Evolutionary conservation across 2,329 filamentous ascomycete genomes (phyloP).

Genomic region (Paraconiothyrium brasiliense): DNA sequence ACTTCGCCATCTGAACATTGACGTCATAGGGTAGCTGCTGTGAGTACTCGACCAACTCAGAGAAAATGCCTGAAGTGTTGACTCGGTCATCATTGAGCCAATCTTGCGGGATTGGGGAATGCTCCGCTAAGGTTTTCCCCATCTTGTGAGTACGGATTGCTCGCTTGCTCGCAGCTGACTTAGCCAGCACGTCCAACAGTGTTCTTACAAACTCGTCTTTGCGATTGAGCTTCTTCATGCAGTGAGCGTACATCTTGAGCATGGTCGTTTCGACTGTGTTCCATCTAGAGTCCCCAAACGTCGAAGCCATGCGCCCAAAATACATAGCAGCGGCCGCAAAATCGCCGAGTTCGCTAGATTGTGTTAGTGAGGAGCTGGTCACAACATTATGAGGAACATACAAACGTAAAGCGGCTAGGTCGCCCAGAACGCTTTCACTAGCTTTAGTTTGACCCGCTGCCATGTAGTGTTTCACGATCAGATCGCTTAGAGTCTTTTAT

Average conservation of each 20-base stretch:
- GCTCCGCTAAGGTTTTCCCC: slow-evolving; percentile 19
- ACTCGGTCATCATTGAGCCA: slow-evolving; percentile 53
- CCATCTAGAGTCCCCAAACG: slow-evolving; percentile 83
- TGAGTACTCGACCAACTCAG: slow-evolving; percentile 59
- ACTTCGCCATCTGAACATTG: slow-evolving; percentile 73
- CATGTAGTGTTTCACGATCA: slow-evolving; percentile 82
- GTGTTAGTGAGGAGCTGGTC: slow-evolving; percentile 17
- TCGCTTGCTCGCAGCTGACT: slow-evolving; percentile 60
- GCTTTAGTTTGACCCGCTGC: slow-evolving; percentile 81
- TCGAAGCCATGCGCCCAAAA: slow-evolving; percentile 80
- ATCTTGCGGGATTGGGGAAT: slow-evolving; percentile 23
- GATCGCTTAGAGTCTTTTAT: slow-evolving; percentile 84
- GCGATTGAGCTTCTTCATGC: slow-evolving; percentile 78
- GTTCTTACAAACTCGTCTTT: slow-evolving; percentile 82
- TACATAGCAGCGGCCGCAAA: slow-evolving; percentile 77
- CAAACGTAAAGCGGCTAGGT: slow-evolving; percentile 86
- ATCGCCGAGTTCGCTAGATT: slow-evolving; percentile 68
- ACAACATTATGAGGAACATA: slow-evolving; percentile 27
- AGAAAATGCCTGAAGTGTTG: slow-evolving; percentile 48
- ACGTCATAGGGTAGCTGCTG: slow-evolving; percentile 67
- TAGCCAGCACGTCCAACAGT: slow-evolving; percentile 76
- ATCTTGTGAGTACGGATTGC: slow-evolving; percentile 36
- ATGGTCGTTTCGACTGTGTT: slow-evolving; percentile 80
- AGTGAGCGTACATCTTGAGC: slow-evolving; percentile 85
- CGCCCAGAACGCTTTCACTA: slow-evolving; percentile 79